phyloP scores from a whole-genome alignment of 371 early-diverging fungal species.

The Haplosporangium sp. region DNA sequence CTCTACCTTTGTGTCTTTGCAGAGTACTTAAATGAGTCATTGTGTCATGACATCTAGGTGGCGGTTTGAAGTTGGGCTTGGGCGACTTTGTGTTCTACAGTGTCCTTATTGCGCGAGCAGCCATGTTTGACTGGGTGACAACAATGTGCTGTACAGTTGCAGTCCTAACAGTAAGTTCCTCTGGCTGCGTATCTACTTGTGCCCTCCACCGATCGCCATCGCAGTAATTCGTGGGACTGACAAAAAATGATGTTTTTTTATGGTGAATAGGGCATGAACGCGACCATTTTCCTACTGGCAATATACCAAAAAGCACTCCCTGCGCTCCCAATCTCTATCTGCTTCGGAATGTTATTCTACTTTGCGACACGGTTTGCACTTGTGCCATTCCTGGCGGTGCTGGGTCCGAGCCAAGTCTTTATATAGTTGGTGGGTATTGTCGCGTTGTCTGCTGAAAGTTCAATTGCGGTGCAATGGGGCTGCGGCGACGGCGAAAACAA shows the following conservation, averaged over 20 bases:
- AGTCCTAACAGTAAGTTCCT: slow-evolving; percentile 68
- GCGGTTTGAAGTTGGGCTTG: slow-evolving; percentile 85
- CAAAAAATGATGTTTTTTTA: slow-evolving; percentile 3
- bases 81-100: slow-evolving; percentile 94
- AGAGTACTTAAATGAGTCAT: not conserved
- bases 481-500: too few species aligned
- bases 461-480: too few species aligned
- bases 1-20: not conserved
- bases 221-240: not conserved
- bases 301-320: slow-evolving; percentile 87
- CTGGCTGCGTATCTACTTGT: not conserved
- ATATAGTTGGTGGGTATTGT: not conserved
- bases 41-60: slow-evolving; percentile 49
- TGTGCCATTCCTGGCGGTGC: slow-evolving; percentile 65
- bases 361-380: slow-evolving; percentile 73
- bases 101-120: slow-evolving; percentile 86
- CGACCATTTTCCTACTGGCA: slow-evolving; percentile 87
- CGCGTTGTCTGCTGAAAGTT: not conserved
- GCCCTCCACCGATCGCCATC: not conserved
- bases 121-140: slow-evolving; percentile 89
- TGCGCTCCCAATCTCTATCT: slow-evolving; percentile 89
- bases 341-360: slow-evolving; percentile 87
- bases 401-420: slow-evolving; percentile 46
- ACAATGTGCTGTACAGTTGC: slow-evolving; percentile 84
- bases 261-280: slow-evolving; percentile 70